phyloP scores from a whole-genome alignment of 768 basidiomycete species.

The Boletus tomentosulus region DNA sequence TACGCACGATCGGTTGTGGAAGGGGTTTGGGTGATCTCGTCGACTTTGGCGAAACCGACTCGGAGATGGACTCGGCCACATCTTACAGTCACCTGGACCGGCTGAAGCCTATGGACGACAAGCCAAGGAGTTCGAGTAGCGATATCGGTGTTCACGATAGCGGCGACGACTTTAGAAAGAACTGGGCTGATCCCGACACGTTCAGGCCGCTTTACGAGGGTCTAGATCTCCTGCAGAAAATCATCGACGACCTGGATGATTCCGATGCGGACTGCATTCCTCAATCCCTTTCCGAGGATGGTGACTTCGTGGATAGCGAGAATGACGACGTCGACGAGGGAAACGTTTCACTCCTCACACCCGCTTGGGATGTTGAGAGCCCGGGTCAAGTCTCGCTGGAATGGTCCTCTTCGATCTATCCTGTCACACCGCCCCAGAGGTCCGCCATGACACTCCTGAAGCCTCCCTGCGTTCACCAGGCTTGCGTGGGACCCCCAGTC shows the following conservation, averaged over 20 bases:
- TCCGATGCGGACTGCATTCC: slow-evolving; percentile 1
- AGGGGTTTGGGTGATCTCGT: background rate
- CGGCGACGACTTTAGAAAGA: background rate
- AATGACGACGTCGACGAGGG: background rate
- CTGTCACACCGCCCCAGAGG: slow-evolving; percentile 2
- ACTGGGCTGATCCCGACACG: background rate
- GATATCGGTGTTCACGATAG: background rate
- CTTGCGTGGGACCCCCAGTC: background rate
- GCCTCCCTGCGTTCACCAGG: background rate
- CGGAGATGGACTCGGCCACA: background rate
- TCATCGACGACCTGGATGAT: slow-evolving; percentile 12
- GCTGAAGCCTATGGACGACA: background rate
- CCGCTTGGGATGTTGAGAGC: background rate
- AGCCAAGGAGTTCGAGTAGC: background rate
- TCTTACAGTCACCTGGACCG: background rate
- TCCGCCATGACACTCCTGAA: no score
- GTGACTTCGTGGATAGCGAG: background rate
- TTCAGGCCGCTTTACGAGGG: background rate
- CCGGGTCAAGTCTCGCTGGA: background rate
- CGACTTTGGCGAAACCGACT: background rate
- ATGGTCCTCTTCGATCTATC: slow-evolving; percentile 1
- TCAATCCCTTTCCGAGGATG: background rate
- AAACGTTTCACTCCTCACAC: background rate
- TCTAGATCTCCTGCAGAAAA: slow-evolving; percentile 7
- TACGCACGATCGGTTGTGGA: background rate